phyloP scores from a whole-genome alignment of 1,139 yeast genomes.

The Kurtzmaniella quercitrusa region DNA sequence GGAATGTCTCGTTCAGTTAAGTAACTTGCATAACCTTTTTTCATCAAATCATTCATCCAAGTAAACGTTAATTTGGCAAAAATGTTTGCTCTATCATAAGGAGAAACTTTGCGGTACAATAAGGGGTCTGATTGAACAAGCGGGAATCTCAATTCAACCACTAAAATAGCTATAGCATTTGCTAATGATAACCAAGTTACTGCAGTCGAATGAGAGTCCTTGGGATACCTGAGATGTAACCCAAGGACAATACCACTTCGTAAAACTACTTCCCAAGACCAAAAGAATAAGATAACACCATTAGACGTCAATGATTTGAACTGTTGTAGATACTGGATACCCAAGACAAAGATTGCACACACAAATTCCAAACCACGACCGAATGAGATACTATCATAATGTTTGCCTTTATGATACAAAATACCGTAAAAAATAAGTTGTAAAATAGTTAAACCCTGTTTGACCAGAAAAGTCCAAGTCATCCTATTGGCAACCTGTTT shows the following conservation, averaged over 20 bases:
- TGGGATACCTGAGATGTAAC: constrained; percentile 1
- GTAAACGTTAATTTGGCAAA: constrained; percentile 45
- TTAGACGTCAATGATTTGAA: constrained; percentile 3
- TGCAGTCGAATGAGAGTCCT: not conserved
- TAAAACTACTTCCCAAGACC: constrained; percentile 6
- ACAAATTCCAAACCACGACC: constrained; percentile 13
- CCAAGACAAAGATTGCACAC: not conserved
- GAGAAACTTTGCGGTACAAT: constrained; percentile 19
- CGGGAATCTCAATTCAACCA: constrained; percentile 34
- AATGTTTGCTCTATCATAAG: constrained; percentile 21
- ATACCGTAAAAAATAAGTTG: constrained; percentile 11
- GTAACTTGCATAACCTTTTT: constrained; percentile 39
- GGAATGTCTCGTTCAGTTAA: constrained; percentile 48
- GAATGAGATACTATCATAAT: constrained; percentile 6
- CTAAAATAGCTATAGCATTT: constrained; percentile 22
- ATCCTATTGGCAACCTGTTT: constrained; percentile 14
- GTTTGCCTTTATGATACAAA: constrained; percentile 11
- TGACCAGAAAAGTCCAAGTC: constrained; percentile 15
- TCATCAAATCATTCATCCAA: constrained; percentile 54
- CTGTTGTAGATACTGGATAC: constrained; percentile 2
- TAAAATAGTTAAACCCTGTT: constrained; percentile 10
- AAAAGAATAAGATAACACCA: constrained; percentile 5
- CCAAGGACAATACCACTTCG: constrained; percentile 3
- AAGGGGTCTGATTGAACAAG: constrained; percentile 1
- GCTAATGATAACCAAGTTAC: constrained; percentile 3